Evolutionary conservation across 129 eudicot genomes (phyloP), one percentile per base, ranked within the genome.

Genomic region (Pseudognaphalium luteoalbum): DNA sequence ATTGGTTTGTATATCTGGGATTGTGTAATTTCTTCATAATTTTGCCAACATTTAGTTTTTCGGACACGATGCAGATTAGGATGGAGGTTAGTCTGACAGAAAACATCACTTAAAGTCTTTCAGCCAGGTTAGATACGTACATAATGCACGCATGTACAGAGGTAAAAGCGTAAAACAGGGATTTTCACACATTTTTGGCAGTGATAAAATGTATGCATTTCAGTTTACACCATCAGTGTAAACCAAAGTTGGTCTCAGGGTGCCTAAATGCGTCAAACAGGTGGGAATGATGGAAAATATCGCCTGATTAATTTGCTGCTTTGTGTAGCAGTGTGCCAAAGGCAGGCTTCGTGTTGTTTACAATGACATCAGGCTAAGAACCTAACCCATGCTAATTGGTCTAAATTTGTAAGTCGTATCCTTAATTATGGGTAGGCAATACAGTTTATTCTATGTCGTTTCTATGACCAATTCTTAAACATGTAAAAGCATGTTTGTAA

Each of bases 131-230:
- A 57, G 44, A 12, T 80, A 39, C 21, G 74, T 72, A 73, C 78
- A 64, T 72, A 79, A 64, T 68, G 37, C 75, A 77, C 42, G 12
- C 34, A 54, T 63, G 50, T 80, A 39, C 75, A 69, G 83, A 22
- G 29, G 68, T 66, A 73, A 73, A 37, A 66, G 42, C 69, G 60
- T 70, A 25, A 25, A 25, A 25, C 28, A 25, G 28, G 82, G 64
- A 78, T 70, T 12, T 14, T 42, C 76, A 60, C 32, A 73, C 83
- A 41, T 74, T 73, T 78, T 73, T 73, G 68, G 74, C 63, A 28
- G 52, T 73, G 66, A 73, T 80, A 79, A 79, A 64, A 80, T 58
- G 74, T 66, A 57, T 67, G 70, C 70, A 14, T 80, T 67, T 63
- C 42, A 71, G 77, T 61, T 72, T 72, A 79, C 75, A 28, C 74